Base-by-base conservation (phyloP, 2,329 filamentous ascomycete genomes). In the Aspergillus sp. region DNA sequence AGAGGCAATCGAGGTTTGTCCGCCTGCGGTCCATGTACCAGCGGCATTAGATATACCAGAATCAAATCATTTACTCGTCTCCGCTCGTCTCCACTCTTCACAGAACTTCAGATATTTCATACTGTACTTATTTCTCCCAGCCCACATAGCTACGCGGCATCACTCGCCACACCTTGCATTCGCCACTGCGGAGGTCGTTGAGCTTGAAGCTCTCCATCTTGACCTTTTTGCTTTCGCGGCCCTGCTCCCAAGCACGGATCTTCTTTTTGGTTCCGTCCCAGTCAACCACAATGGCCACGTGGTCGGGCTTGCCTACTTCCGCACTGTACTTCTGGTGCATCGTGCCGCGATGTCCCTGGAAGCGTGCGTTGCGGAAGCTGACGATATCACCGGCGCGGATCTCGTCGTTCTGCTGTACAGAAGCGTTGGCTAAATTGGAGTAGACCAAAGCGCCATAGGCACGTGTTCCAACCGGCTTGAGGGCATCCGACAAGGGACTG, bases 231-330 rank as follows among this genome's bases (percentile, higher is more conserved):
- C 88, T 93, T 80, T 98, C 94, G 13, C 94, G 83, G 0, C 94
- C 94, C 74, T 99, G 95, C 76, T 98, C 95, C 91, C 92, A 98
- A 1, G 89, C 93, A 27, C 93, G 82, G 25, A 99, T 89, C 83
- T 98, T 97, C 84, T 96, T 96, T 85, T 97, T 96, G 42, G 92
- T 96, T 3, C 95, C 95, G 75, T 99, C 95, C 95, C 95, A 99
- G 75, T 99, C 95, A 8, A 92, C 86, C 3, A 99, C 94, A 2
- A 99, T 81, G 2, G 86, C 95, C 0, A 98, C 94, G 71, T 99
- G 95, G 64, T 94, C 84, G 8, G 86, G 91, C 73, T 91, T 95
- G 65, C 92, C 93, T 1, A 97, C 91, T 68, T 99, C 95, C 55
- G 87, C 81, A 52, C 84, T 88, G 76, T 99, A 99, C 76, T 97